Percentiles rank a stretch among this genome's conserved stretches.
phyloP scores from a whole-genome alignment of 2,329 filamentous ascomycete species.

The Lecanicillium sp. region DNA sequence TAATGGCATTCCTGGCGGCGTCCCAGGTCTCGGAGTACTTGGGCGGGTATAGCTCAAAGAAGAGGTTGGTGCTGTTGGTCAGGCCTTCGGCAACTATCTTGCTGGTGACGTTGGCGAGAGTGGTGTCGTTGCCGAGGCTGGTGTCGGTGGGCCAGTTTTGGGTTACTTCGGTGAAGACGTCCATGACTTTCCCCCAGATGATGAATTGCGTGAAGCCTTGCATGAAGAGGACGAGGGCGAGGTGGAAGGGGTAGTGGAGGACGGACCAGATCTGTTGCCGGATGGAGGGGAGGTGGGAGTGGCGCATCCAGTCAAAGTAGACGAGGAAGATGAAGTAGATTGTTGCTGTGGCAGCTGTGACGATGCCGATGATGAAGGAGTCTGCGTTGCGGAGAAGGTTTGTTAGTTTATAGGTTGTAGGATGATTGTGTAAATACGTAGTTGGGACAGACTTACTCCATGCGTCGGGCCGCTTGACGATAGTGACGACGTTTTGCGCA shows the following conservation, averaged over 20 bases:
- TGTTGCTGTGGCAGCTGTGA: conserved; percentile 29
- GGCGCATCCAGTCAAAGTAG: conserved; percentile 57
- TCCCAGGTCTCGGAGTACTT: conserved; percentile 13
- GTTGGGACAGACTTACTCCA: conserved; percentile 26
- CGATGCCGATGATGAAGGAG: conserved; percentile 28
- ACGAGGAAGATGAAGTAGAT: conserved; percentile 38
- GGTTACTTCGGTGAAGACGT: conserved; percentile 17
- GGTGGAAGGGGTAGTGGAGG: conserved; percentile 55
- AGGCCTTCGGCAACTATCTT: conserved; percentile 12
- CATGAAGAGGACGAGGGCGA: conserved; percentile 54
- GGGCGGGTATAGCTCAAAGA: conserved; percentile 19
- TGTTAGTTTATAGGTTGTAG: too few relatives aligned
- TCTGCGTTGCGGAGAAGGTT: conserved; percentile 16
- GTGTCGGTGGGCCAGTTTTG: conserved; percentile 2
- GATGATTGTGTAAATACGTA: too few relatives aligned
- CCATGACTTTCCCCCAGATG: conserved; percentile 32
- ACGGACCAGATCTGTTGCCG: conserved; percentile 51
- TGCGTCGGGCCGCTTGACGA: conserved; percentile 31
- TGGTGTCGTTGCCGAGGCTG: conserved; percentile 6
- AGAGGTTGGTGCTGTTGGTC: conserved; percentile 10
- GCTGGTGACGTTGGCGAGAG: conserved; percentile 14
- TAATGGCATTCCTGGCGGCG: conserved; percentile 16
- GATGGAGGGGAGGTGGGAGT: conserved; percentile 46
- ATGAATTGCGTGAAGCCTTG: conserved; percentile 53
- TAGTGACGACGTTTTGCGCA: conserved; percentile 39